Evolutionary conservation across 306 rosid genomes (phyloP).

Genomic region (Ormosia emarginata): DNA sequence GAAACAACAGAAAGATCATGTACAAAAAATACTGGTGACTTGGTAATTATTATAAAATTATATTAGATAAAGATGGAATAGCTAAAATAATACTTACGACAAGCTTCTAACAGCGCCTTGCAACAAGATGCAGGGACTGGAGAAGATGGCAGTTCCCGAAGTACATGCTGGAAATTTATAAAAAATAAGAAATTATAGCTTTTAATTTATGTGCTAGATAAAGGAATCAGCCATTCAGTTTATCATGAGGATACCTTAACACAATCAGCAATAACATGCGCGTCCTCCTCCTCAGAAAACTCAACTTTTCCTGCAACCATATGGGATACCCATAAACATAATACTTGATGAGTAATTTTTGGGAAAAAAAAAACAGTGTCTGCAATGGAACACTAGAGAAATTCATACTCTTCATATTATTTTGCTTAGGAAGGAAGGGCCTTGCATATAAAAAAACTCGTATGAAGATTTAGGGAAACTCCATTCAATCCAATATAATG

Average conservation of each 20-base stretch:
- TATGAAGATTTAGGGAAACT: not conserved
- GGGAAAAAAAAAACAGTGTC: not conserved
- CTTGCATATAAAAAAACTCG: not conserved
- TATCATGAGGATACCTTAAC: conserved; percentile 59
- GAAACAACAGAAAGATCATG: not conserved
- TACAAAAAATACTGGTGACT: not conserved
- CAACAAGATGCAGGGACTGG: conserved; percentile 99
- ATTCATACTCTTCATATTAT: not conserved
- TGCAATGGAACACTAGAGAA: not conserved
- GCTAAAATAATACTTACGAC: conserved; percentile 63
- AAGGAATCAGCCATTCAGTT: conserved; percentile 7
- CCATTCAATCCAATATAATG: not conserved
- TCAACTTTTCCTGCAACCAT: conserved; percentile 77
- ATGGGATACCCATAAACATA: conserved; percentile 26
- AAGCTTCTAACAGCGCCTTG: conserved; percentile 82
- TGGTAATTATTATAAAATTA: not conserved
- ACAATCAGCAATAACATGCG: conserved; percentile 91
- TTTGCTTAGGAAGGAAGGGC: not conserved
- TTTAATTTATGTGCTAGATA: not conserved
- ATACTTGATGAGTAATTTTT: conserved; percentile 8
- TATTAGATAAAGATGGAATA: not conserved
- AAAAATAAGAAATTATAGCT: not conserved
- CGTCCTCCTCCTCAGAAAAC: conserved; percentile 81
- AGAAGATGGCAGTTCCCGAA: conserved; percentile 95
- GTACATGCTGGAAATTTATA: conserved; percentile 57